Conservation (phyloP, 192 early-diverging fungal genomes). For the Coemansia sp. region DNA sequence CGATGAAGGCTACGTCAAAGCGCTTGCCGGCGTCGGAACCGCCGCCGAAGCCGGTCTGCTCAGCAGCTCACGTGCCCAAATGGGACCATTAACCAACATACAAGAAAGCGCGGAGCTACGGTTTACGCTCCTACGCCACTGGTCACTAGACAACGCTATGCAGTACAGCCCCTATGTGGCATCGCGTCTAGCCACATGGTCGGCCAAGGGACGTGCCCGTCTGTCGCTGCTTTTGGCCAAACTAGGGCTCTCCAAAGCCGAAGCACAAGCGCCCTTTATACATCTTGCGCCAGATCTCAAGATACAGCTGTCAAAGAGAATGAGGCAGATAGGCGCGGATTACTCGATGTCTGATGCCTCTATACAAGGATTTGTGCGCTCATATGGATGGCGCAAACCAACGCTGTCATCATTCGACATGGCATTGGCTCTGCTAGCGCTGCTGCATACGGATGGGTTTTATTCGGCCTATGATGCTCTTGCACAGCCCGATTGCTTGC, state of each 20-base stretch:
- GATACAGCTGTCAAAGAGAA: constrained; percentile 62
- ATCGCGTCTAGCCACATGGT: constrained; percentile 87
- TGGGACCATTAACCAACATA: constrained; percentile 18
- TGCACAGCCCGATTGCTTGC: constrained; percentile 31
- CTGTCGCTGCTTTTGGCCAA: constrained; percentile 85
- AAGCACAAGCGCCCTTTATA: constrained; percentile 73
- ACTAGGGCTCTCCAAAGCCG: constrained; percentile 86
- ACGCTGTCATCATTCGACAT: constrained; percentile 77
- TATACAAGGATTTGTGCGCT: constrained; percentile 76
- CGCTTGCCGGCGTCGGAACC: constrained; percentile 14
- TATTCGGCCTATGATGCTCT: constrained; percentile 90
- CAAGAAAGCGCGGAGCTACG: constrained; percentile 70
- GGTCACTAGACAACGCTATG: constrained; percentile 89
- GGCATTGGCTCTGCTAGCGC: constrained; percentile 75
- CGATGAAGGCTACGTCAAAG: constrained; percentile 34
- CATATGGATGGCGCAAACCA: constrained; percentile 69
- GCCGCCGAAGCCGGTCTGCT: constrained; percentile 35
- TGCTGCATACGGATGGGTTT: constrained; percentile 71
- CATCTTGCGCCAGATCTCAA: constrained; percentile 81
- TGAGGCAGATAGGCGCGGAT: constrained; percentile 69
- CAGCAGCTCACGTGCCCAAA: constrained; percentile 20
- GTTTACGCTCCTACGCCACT: constrained; percentile 87
- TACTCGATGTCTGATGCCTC: constrained; percentile 80
- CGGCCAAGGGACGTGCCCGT: constrained; percentile 74
- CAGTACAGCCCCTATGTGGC: constrained; percentile 86